Conservation (phyloP, 106 monocot species). For the Alisma plantagoaquatica region DNA sequence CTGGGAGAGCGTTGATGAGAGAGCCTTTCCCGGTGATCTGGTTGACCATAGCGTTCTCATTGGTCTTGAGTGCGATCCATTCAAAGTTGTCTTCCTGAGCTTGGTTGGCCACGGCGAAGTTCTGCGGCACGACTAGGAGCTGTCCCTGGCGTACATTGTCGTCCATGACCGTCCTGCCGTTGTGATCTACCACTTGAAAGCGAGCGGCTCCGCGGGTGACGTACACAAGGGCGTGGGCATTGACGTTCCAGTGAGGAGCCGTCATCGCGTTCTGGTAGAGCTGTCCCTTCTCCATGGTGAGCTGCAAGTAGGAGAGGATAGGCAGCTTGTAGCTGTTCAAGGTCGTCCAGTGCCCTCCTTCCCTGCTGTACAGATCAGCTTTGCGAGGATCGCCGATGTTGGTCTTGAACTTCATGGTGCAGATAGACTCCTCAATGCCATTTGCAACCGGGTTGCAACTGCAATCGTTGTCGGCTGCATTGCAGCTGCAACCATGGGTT, state of each 20-base stretch:
- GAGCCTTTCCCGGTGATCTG: constrained; percentile 9
- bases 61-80: constrained; percentile 23
- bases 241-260: constrained; percentile 20
- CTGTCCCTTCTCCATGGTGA: constrained; percentile 10
- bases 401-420: constrained; percentile 7
- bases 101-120: constrained; percentile 13
- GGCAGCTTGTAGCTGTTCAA: constrained; percentile 14
- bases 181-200: constrained; percentile 10
- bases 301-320: constrained; percentile 5
- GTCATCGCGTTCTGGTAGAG: constrained; percentile 14
- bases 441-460: no score
- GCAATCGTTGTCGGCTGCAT: no score
- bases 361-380: constrained; percentile 1
- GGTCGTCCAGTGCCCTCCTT: constrained; percentile 1
- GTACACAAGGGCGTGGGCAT: constrained; percentile 23
- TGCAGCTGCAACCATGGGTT: no score
- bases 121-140: constrained; percentile 20
- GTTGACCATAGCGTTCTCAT: constrained; percentile 16
- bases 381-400: constrained; percentile 10
- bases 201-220: constrained; percentile 5
- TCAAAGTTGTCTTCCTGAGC: constrained; percentile 14
- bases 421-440: constrained; percentile 9
- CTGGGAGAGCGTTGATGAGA: constrained; percentile 6
- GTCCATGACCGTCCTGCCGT: constrained; percentile 6
- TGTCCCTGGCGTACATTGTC: constrained; percentile 9